Evolutionary conservation across 331 rosid genomes (phyloP), one percentile per base, ranked within the genome.

Genomic region (Malus hybrid): DNA sequence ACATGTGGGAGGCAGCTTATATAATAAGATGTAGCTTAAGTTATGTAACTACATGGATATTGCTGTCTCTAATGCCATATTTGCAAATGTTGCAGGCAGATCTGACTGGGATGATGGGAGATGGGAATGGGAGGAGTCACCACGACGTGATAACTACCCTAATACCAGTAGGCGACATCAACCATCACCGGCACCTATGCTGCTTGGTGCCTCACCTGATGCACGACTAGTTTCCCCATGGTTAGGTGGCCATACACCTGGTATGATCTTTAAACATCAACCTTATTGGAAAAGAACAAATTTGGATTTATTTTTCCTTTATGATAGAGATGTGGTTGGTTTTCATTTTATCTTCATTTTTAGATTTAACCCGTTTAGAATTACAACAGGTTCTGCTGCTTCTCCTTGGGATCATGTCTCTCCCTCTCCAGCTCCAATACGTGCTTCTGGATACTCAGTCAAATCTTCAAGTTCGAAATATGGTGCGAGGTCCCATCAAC

Each of bases 111-210:
- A 90, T 79, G 90, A 87, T 73, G 96, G 97, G 48, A 85, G 86
- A 65, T 94, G 97, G 99, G 99, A 94, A 85, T 94, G 99, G 99
- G 93, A 88, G 70, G 99, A 92, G 64, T 81, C 97, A 62, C 99
- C 99, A 69, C 86, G 91, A 10, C 85, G 90, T 80, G 97, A 94
- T 61, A 75, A 82, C 69, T 80, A 79, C 77, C 81, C 94, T 68
- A 81, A 78, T 81, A 60, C 82, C 69, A 85, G 90, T 64, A 86
- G 87, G 81, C 93, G 78, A 42, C 75, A 89, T 86, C 96, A 89
- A 80, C 97, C 99, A 77, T 91, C 97, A 66, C 96, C 88, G 11
- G 92, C 99, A 74, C 97, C 99, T 22, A 89, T 90, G 97, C 85
- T 90, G 31, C 73, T 94, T 80, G 99, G 99, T 44, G 89, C 97